Evolutionary conservation across 2,329 filamentous ascomycete genomes (phyloP).

Genomic region (Teratosphaeria pseudoeucalypti): DNA sequence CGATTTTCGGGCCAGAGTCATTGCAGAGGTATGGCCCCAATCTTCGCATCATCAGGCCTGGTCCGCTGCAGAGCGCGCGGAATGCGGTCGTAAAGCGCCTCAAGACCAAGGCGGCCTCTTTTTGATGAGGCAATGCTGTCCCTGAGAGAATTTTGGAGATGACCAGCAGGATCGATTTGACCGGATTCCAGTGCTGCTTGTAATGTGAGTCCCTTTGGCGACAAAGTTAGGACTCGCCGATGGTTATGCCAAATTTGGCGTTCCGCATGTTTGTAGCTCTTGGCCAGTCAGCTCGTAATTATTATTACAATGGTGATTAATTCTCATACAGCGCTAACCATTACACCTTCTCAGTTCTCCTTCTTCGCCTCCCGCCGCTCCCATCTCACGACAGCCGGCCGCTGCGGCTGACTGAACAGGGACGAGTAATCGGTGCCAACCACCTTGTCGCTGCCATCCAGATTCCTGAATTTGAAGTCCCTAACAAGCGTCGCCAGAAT

Average conservation of each 20-base stretch:
- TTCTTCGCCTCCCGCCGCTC: slow-evolving; percentile 63
- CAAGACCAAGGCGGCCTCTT: too few species aligned
- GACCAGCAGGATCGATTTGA: background rate
- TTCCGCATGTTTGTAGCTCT: background rate
- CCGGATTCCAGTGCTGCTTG: background rate
- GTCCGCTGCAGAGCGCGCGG: too few species aligned
- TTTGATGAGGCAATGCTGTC: too few species aligned
- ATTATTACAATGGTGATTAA: background rate
- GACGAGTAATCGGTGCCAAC: slow-evolving; percentile 58
- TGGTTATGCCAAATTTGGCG: background rate
- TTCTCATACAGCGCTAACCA: background rate
- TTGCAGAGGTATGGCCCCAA: background rate
- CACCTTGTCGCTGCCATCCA: slow-evolving; percentile 57
- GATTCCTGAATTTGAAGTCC: slow-evolving; percentile 67
- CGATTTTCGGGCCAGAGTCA: background rate
- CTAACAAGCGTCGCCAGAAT: slow-evolving; percentile 70
- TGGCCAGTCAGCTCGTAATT: background rate
- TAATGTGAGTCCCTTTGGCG: background rate
- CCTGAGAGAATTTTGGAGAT: background rate
- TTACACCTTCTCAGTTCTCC: slow-evolving; percentile 32
- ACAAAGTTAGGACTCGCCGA: background rate
- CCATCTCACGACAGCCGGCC: slow-evolving; percentile 55
- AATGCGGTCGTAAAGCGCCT: too few species aligned
- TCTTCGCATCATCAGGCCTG: background rate
- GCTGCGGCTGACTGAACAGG: slow-evolving; percentile 37